phyloP scores from a whole-genome alignment of 1,139 yeast genomes.

The Blastobotrys proliferans region DNA sequence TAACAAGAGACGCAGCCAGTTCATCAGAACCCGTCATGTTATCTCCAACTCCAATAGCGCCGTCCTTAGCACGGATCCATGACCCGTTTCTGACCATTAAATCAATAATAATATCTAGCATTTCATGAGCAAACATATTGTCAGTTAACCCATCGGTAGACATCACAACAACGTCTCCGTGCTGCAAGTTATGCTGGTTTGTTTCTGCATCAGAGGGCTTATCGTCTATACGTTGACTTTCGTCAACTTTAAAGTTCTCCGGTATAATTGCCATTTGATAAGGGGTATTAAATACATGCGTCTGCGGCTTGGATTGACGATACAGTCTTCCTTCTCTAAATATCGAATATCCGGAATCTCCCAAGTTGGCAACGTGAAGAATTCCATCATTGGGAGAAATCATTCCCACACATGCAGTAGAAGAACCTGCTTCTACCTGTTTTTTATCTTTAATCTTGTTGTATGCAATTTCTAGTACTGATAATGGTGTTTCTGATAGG shows the following conservation, averaged over 20 bases:
- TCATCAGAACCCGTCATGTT: constrained; percentile 33
- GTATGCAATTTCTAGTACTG: constrained; percentile 49
- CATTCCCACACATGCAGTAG: constrained; percentile 86
- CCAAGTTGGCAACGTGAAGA: constrained; percentile 71
- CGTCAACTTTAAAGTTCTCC: constrained; percentile 38
- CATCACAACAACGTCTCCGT: constrained; percentile 71
- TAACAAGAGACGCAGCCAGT: constrained; percentile 57
- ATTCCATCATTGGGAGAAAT: constrained; percentile 51
- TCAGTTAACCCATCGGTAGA: constrained; percentile 96
- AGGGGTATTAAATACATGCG: constrained; percentile 88
- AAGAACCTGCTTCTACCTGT: constrained; percentile 84
- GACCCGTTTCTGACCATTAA: constrained; percentile 25
- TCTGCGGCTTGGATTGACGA: constrained; percentile 69
- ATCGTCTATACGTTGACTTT: constrained; percentile 48
- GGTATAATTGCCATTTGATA: constrained; percentile 88
- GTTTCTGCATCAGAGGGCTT: constrained; percentile 46
- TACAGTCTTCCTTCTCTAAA: constrained; percentile 64
- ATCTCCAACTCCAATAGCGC: constrained; percentile 18
- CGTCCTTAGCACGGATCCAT: constrained; percentile 17
- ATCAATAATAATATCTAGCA: constrained; percentile 44
- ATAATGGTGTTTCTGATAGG: constrained; percentile 10
- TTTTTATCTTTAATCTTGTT: constrained; percentile 48
- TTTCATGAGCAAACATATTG: constrained; percentile 71
- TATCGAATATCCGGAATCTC: constrained; percentile 93
- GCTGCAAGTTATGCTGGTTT: constrained; percentile 35